Conservation (phyloP, 108 stramenopile genomes). For the Fragilaria radians region DNA sequence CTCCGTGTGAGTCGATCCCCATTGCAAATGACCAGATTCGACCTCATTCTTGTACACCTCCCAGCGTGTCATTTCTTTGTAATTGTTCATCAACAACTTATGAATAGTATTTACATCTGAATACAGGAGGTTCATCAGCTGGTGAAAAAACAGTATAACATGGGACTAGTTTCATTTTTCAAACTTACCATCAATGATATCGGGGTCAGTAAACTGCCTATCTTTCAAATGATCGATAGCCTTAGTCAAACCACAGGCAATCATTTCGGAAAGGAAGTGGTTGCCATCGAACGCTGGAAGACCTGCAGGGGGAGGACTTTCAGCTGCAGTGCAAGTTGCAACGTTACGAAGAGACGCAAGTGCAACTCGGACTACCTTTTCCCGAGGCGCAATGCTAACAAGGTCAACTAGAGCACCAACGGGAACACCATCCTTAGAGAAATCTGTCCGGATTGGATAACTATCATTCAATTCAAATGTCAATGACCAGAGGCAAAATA, state of each 20-base stretch:
- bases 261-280: constrained; percentile 83
- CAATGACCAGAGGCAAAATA: constrained; percentile 92
- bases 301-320: constrained; percentile 23
- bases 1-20: constrained; percentile 93
- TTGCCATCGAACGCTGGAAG: constrained; percentile 44
- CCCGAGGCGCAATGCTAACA: constrained; percentile 79
- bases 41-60: constrained; percentile 92
- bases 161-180: not conserved
- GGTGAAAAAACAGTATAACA: not conserved
- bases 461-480: constrained; percentile 80
- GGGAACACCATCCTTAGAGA: constrained; percentile 67
- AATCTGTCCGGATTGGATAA: constrained; percentile 60
- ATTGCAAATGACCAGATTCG: constrained; percentile 80
- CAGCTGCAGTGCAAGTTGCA: constrained; percentile 55
- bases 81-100: constrained; percentile 80
- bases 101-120: constrained; percentile 65
- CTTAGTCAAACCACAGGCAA: constrained; percentile 84
- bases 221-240: constrained; percentile 77
- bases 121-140: not conserved
- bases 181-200: constrained; percentile 49
- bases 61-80: constrained; percentile 90
- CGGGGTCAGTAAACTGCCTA: constrained; percentile 87
- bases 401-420: constrained; percentile 65
- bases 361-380: constrained; percentile 91
- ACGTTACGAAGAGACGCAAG: constrained; percentile 75